Base-by-base conservation (phyloP, 2,329 filamentous ascomycete genomes). In the Diaporthe sp. region DNA sequence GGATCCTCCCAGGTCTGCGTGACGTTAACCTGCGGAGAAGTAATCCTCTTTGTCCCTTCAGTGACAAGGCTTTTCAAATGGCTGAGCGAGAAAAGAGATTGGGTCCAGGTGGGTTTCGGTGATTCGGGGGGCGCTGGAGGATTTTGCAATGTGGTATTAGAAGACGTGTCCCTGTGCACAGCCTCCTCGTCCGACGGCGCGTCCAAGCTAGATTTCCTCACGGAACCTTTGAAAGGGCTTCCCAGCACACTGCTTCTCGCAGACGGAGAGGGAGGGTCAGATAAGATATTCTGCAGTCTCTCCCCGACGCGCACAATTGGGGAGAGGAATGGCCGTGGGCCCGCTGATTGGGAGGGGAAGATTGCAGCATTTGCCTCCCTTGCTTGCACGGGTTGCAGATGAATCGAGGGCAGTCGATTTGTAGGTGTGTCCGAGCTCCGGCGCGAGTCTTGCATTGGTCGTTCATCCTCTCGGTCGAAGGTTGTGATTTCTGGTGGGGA, bases 301-400 rank as follows among this genome's bases (percentile, higher is more conserved):
- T 88, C 84, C 4, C 89, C 89, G 35, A 86, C 89, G 59, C 89
- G 85, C n/a, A 91, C 87, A 47, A 91, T 91, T 2, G 90, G 89
- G 7, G 89, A 91, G 0, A 92, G 82, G 8, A 83, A 84, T 35
- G 87, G 86, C 12, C 88, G 85, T 19, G 77, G 75, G 2, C 79
- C 81, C 51, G 80, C 51, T 27, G 73, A 17, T 81, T 17, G 80
- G 79, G 17, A 79, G 78, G 19, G 77, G 72, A 39, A 83, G 74
- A 17, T 77, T 79, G 32, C 50, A 59, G 68, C 50, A 58, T 71
- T 39, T 37, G 44, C 56, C 58, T 70, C 55, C 25, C 68, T 63
- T 37, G 70, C 53, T 47, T 74, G 71, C 55, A 61, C 71, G n/a
- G 55, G 61, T 17, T 74, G 71, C 32, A 68, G 39, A 37, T 68